These are phyloP conservation scores for Sporobolomyces phaffii DNA, from an alignment of 768 basidiomycete genomes.

Conservation along the genomic window DNA sequence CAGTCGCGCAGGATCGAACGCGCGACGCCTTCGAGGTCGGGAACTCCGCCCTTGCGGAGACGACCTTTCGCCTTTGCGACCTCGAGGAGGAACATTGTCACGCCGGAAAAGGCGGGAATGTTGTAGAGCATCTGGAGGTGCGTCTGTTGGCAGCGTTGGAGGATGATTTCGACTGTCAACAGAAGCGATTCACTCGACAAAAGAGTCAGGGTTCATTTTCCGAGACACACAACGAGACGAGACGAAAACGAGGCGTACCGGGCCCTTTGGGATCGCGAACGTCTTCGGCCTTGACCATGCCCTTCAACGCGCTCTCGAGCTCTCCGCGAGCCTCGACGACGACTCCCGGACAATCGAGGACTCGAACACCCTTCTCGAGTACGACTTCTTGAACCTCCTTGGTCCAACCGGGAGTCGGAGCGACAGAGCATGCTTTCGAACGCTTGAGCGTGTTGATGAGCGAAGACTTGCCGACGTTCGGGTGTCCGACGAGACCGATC, in stretches of 20 bases:
- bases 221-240: conserved; percentile 39
- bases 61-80: conserved; percentile 74
- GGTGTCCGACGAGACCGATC: conserved; percentile 89
- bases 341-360: conserved; percentile 96
- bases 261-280: conserved; percentile 83
- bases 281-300: conserved; percentile 58
- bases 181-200: no score
- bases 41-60: conserved; percentile 85
- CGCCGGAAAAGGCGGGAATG: conserved; percentile 64
- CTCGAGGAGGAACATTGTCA: conserved; percentile 83
- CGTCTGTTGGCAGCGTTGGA: conserved; percentile 61
- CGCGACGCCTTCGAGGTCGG: conserved; percentile 75
- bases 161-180: conserved; percentile 72
- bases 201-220: background rate
- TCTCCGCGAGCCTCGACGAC: conserved; percentile 57
- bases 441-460: conserved; percentile 88
- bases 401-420: conserved; percentile 89
- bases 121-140: conserved; percentile 80
- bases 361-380: conserved; percentile 82
- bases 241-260: conserved; percentile 58
- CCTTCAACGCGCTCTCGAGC: conserved; percentile 41
- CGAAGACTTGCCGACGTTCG: conserved; percentile 94
- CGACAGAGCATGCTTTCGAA: conserved; percentile 86
- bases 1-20: conserved; percentile 80
- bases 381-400: conserved; percentile 84